Conservation (phyloP, 2,329 filamentous ascomycete species). For the Tolypocladium tropicale region DNA sequence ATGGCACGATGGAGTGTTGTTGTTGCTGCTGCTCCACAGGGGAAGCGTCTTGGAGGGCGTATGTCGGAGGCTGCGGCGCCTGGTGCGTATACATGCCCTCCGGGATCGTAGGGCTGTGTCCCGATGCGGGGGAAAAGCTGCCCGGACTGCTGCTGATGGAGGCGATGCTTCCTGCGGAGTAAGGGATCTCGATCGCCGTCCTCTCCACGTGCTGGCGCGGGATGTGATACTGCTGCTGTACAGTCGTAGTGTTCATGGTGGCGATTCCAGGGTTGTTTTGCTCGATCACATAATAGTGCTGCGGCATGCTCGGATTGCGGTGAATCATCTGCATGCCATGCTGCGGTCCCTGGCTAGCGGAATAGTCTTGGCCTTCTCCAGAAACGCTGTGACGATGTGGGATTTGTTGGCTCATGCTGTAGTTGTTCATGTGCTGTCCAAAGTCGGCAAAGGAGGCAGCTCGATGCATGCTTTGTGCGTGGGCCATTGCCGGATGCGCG, state of each 20-base stretch:
- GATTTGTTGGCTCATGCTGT: conserved; percentile 29
- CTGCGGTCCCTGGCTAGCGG: conserved; percentile 26
- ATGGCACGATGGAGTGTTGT: conserved; percentile 28
- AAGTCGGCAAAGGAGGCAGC: conserved; percentile 46
- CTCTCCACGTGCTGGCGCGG: conserved; percentile 38
- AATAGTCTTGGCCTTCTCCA: conserved; percentile 32
- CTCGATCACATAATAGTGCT: conserved; percentile 49
- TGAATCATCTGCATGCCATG: conserved; percentile 36
- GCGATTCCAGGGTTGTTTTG: conserved; percentile 52
- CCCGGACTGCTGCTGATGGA: conserved; percentile 49
- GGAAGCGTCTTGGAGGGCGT: conserved; percentile 36
- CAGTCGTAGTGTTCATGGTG: conserved; percentile 45
- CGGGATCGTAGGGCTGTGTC: conserved; percentile 41
- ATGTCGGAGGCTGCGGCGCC: conserved; percentile 34
- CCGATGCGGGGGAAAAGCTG: conserved; percentile 45
- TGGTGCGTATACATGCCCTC: conserved; percentile 49
- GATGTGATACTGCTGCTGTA: conserved; percentile 41
- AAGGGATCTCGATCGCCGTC: conserved; percentile 39
- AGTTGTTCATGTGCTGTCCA: conserved; percentile 36
- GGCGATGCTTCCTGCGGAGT: conserved; percentile 34
- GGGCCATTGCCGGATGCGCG: conserved; percentile 24
- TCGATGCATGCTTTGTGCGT: conserved; percentile 34
- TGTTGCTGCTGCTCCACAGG: conserved; percentile 33
- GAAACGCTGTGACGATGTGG: conserved; percentile 37
- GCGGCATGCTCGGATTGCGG: conserved; percentile 35